Conservation (phyloP, 2,329 filamentous ascomycete genomes). For the Endothia cerciana region DNA sequence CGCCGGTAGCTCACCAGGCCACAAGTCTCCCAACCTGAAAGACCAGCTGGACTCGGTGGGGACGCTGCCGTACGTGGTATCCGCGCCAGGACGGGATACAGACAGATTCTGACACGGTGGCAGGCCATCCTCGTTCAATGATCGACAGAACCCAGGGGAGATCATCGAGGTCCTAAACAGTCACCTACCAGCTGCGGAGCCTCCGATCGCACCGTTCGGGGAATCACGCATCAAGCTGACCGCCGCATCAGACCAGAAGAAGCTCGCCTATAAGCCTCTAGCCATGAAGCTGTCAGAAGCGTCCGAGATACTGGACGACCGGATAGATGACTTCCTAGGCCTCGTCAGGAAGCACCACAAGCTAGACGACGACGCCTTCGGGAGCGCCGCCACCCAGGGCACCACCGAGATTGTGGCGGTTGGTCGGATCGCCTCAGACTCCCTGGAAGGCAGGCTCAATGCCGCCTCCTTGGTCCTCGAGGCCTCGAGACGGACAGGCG, state of each 20-base stretch:
- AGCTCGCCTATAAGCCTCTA: conserved; percentile 88
- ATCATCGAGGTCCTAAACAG: conserved; percentile 82
- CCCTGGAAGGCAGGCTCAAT: conserved; percentile 84
- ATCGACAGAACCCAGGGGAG: conserved; percentile 79
- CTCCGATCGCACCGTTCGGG: conserved; percentile 71
- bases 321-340: conserved; percentile 87
- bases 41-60: conserved; percentile 46
- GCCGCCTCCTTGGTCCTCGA: conserved; percentile 84
- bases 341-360: conserved; percentile 74
- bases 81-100: neutral
- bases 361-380: conserved; percentile 80
- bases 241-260: conserved; percentile 85
- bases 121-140: conserved; percentile 69
- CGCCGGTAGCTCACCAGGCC: conserved; percentile 49
- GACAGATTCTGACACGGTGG: neutral
- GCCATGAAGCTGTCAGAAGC: conserved; percentile 93
- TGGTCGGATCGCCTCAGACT: conserved; percentile 88
- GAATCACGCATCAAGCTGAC: conserved; percentile 83
- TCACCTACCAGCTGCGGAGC: conserved; percentile 68
- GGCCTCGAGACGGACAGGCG: conserved; percentile 81
- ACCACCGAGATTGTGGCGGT: conserved; percentile 88
- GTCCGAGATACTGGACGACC: conserved; percentile 90
- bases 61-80: conserved; percentile 41
- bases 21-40: conserved; percentile 47
- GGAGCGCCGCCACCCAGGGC: conserved; percentile 82